These are phyloP conservation scores for Cymodocea nodosa DNA, from an alignment of 116 monocot genomes.

Conservation along the genomic window DNA sequence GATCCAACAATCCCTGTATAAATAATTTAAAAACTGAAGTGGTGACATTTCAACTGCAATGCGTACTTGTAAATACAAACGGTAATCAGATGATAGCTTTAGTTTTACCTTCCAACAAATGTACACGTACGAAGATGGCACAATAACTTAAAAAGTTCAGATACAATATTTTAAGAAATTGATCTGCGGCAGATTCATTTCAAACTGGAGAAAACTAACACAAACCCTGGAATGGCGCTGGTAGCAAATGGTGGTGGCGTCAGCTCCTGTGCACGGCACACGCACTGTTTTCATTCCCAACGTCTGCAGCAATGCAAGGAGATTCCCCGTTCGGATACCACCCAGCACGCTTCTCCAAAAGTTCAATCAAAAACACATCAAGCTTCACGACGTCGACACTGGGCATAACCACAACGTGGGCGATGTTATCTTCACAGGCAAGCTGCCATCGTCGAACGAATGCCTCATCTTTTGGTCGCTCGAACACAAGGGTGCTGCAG, in stretches of 20 bases:
- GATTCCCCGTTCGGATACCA: conserved; percentile 44
- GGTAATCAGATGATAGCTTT: too few species aligned
- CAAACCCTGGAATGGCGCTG: too few species aligned
- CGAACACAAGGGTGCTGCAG: conserved; percentile 86
- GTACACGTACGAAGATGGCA: too few species aligned
- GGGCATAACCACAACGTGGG: conserved; percentile 96
- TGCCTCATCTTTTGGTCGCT: conserved; percentile 64
- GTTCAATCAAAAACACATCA: conserved; percentile 51
- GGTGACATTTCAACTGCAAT: too few species aligned
- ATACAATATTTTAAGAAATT: too few species aligned
- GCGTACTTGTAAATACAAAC: too few species aligned
- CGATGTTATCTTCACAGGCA: conserved; percentile 78
- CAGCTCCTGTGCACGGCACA: conserved; percentile 14
- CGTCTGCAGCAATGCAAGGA: conserved; percentile 41
- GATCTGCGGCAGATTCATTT: too few species aligned
- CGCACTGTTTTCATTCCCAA: conserved; percentile 51
- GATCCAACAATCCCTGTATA: too few species aligned
- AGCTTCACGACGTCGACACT: conserved; percentile 68
- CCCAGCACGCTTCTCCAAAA: conserved; percentile 24
- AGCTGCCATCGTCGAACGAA: conserved; percentile 81
- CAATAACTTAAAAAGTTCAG: too few species aligned
- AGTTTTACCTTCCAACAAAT: too few species aligned
- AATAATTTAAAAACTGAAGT: too few species aligned
- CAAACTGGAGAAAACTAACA: too few species aligned
- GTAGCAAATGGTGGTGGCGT: neutral